phyloP scores from a whole-genome alignment of 2,329 filamentous ascomycete genomes.

The Penicillium sp. region DNA sequence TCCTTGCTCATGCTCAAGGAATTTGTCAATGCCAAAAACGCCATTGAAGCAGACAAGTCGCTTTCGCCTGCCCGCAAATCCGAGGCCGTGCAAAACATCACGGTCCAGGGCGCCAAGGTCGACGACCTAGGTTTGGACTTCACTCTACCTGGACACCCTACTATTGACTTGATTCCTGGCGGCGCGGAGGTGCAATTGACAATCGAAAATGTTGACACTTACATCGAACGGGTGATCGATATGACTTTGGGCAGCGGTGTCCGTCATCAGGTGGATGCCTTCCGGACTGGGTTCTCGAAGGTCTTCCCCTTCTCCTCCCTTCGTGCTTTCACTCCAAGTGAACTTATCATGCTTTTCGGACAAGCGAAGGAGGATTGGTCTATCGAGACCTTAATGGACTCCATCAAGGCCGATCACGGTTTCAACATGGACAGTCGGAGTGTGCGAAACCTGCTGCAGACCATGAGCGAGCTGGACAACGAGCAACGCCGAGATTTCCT shows the following conservation, averaged over 20 bases:
- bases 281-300: conserved; percentile 85
- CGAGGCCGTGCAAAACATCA: conserved; percentile 65
- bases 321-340: conserved; percentile 89
- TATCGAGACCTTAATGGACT: conserved; percentile 95
- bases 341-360: conserved; percentile 92
- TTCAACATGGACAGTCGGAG: conserved; percentile 98
- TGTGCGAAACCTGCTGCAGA: conserved; percentile 86
- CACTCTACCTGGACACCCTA: conserved; percentile 84
- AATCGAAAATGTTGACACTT: conserved; percentile 86
- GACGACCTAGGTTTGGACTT: conserved; percentile 93
- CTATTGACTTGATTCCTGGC: conserved; percentile 74
- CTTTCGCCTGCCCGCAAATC: conserved; percentile 70
- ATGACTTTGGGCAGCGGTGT: conserved; percentile 89
- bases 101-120: conserved; percentile 71
- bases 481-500: conserved; percentile 85
- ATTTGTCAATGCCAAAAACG: conserved; percentile 78
- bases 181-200: conserved; percentile 74
- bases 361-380: conserved; percentile 94
- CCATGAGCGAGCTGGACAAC: conserved; percentile 81
- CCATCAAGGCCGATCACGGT: conserved; percentile 96
- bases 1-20: conserved; percentile 85
- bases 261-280: conserved; percentile 83
- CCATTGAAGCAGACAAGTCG: conserved; percentile 68
- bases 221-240: conserved; percentile 86
- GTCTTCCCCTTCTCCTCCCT: conserved; percentile 94